phyloP scores from a whole-genome alignment of 2,329 filamentous ascomycete genomes.

The Diaporthe ilicicola region DNA sequence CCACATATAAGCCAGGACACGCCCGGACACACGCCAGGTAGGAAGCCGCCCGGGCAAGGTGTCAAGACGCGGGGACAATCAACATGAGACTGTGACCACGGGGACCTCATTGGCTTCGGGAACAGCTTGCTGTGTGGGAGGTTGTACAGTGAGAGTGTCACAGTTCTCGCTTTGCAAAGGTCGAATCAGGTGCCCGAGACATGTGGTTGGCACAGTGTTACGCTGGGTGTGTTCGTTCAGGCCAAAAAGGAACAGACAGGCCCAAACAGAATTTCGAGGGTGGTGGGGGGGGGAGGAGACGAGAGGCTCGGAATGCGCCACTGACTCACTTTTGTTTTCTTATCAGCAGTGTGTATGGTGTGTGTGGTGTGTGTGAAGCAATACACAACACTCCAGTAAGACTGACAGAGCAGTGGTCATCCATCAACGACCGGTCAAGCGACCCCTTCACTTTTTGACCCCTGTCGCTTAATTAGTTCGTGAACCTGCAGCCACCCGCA shows the following conservation, averaged over 20 bases:
- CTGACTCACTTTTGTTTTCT: constrained; percentile 23
- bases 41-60: background rate
- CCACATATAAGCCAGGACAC: background rate
- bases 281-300: background rate
- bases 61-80: background rate
- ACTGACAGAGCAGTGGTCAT: background rate
- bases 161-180: background rate
- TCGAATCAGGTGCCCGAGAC: constrained; percentile 19
- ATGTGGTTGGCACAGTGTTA: constrained; percentile 3
- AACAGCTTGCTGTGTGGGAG: background rate
- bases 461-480: constrained; percentile 8
- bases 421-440: background rate
- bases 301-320: constrained; percentile 4
- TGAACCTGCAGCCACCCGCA: constrained; percentile 16
- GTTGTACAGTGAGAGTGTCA: constrained; percentile 14
- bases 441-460: background rate
- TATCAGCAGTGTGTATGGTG: background rate
- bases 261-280: background rate
- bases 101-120: constrained; percentile 6
- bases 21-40: background rate
- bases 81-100: constrained; percentile 4
- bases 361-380: too few relatives aligned
- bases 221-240: constrained; percentile 1
- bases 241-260: background rate
- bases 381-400: too few relatives aligned